These are phyloP conservation scores for Circinella umbellata DNA, from an alignment of 371 early-diverging fungal species.

Conservation along the genomic window DNA sequence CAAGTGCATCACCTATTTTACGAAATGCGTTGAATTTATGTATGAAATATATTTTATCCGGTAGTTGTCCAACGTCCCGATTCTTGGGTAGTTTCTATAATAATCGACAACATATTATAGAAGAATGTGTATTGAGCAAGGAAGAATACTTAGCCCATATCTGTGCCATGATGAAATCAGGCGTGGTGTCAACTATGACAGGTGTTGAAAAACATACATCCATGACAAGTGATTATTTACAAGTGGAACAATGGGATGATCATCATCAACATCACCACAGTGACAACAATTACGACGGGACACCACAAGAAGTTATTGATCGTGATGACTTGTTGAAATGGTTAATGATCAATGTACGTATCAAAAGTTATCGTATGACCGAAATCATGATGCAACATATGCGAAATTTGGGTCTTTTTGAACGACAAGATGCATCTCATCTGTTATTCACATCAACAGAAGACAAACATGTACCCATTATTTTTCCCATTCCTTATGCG, in stretches of 20 bases:
- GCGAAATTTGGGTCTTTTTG: conserved; percentile 60
- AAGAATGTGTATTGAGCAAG: conserved; percentile 38
- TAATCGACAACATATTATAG: conserved; percentile 17
- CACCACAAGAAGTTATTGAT: conserved; percentile 33
- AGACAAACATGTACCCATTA: conserved; percentile 24
- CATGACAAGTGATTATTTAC: not conserved
- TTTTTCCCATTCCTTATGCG: conserved; percentile 60
- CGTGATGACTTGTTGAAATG: conserved; percentile 40
- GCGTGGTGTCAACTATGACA: not conserved
- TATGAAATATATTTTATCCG: conserved; percentile 23
- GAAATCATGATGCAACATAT: conserved; percentile 58
- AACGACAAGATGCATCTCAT: conserved; percentile 57
- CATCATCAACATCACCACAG: not conserved
- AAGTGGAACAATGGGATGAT: conserved; percentile 9
- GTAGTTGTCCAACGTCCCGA: conserved; percentile 29
- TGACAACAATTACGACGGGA: conserved; percentile 13
- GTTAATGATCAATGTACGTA: conserved; percentile 38
- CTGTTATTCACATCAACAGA: conserved; percentile 36
- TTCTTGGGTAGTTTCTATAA: conserved; percentile 38
- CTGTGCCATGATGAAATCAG: conserved; percentile 49
- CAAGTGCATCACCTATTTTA: conserved; percentile 18
- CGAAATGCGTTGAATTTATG: conserved; percentile 34
- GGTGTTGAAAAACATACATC: too few species aligned
- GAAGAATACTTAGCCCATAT: conserved; percentile 49
- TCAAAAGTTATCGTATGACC: conserved; percentile 30